These are phyloP conservation scores for Trichosporon asahii DNA, from an alignment of 1,284 basidiomycete species.

Conservation along the genomic window DNA sequence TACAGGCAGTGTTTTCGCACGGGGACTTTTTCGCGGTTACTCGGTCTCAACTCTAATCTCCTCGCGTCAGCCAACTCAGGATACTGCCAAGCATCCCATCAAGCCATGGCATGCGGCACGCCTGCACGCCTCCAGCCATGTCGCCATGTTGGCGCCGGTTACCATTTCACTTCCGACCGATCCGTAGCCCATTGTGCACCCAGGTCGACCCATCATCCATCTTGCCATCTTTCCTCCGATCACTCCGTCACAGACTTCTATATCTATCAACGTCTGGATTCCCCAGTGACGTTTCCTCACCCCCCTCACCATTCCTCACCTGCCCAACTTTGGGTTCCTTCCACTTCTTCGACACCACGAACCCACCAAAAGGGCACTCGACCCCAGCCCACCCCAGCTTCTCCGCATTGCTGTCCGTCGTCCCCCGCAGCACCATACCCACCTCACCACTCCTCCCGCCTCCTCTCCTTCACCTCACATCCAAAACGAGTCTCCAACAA, in stretches of 20 bases:
- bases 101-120: not conserved
- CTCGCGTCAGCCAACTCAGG: not conserved
- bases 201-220: not conserved
- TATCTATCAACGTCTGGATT: not conserved
- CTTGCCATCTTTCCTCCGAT: not conserved
- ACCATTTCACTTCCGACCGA: not conserved
- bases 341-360: not conserved
- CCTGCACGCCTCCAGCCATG: not conserved
- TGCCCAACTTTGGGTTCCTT: not conserved
- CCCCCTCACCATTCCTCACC: not conserved
- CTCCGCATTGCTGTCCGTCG: not conserved
- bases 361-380: not conserved
- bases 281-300: not conserved
- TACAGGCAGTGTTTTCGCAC: not conserved
- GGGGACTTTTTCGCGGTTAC: not conserved
- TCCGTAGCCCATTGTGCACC: not conserved
- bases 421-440: not conserved
- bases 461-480: not conserved
- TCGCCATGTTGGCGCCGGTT: not conserved
- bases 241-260: not conserved
- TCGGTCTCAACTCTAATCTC: slow-evolving; percentile 9
- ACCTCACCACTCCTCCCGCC: not conserved
- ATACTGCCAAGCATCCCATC: not conserved
- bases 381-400: not conserved
- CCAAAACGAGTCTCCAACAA: not conserved